A percentile compares a stretch with the other conserved stretches of the same genome.
Evolutionary conservation across 371 early-diverging fungal species (phyloP).

Genomic region (Mortierella sp.): DNA sequence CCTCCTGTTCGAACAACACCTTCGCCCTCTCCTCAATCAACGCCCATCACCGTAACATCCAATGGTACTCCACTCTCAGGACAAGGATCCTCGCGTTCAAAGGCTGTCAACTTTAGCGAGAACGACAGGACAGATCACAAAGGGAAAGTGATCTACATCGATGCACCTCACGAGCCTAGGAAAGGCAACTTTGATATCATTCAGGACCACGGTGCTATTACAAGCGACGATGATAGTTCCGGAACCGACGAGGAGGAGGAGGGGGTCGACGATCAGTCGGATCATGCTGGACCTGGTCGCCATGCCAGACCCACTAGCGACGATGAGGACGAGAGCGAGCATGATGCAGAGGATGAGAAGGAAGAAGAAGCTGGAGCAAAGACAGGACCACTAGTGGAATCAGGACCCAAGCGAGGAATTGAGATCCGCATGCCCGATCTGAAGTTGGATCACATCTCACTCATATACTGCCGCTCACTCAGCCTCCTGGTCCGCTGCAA

Average conservation of each 20-base stretch:
- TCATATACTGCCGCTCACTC: conserved; percentile 73
- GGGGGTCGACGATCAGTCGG: conserved; percentile 21
- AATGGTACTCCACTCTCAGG: neutral
- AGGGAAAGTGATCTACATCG: conserved; percentile 21
- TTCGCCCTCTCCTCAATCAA: neutral
- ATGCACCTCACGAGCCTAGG: neutral
- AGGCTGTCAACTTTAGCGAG: neutral
- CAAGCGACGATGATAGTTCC: conserved; percentile 22
- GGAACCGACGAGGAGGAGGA: conserved; percentile 45
- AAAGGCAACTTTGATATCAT: conserved; percentile 24
- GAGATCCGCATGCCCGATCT: conserved; percentile 78
- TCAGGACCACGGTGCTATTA: conserved; percentile 23
- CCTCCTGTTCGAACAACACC: neutral
- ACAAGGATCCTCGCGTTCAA: neutral
- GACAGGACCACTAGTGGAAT: conserved; percentile 6
- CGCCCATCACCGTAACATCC: neutral
- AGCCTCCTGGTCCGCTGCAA: conserved; percentile 77
- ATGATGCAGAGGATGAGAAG: conserved; percentile 30
- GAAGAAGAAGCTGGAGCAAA: neutral
- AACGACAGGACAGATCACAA: neutral
- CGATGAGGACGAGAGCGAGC: neutral
- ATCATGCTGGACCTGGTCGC: neutral
- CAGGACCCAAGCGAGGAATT: conserved; percentile 67
- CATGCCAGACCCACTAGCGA: conserved; percentile 18
- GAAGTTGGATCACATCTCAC: conserved; percentile 69